Evolutionary conservation across 2,329 filamentous ascomycete species (phyloP), one percentile per base, ranked within the genome.

Genomic region (Talaromyces sp.): DNA sequence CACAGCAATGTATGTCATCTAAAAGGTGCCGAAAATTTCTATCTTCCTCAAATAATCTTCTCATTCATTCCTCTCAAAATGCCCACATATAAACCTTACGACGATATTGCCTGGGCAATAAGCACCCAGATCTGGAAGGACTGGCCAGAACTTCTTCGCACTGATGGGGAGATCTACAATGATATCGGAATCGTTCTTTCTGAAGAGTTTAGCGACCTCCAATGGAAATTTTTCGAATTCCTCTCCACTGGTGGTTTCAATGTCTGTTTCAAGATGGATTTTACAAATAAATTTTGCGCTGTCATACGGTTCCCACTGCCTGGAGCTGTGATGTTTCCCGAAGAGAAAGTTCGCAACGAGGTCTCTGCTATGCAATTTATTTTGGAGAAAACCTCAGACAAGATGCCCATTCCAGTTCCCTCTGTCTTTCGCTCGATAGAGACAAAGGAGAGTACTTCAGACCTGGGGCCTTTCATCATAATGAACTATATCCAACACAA

Each of bases 391-490:
- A 49, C 55, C 4, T 37, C 44, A 29, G 2, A 47, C 3, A 49
- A 41, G 47, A 47, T 29, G 11, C 32, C 44, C 3, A 55, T 62
- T 10, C 52, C 50, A 0, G 27, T 55, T 0, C 49, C 55, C n/a
- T 37, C 19, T 2, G 3, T 57, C 10, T 14, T 33, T 19, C 32
- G 33, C 32, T 46, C 16, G 39, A 36, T 3, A 41, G 4, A 33
- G 27, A 43, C 9, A 32, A 42, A 49, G 20, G 49, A 50, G 33
- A 49, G 48, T 22, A 33, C 42, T 6, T 33, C 41, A 32, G 66
- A 50, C 2, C 47, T 72, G 1, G 67, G 66, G 3, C 68, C 69
- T 1, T 75, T 67, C 48, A 72, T 73, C 13, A 65, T 72, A 47
- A 70, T 71, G 68, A 63, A 67, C 17, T 72, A 65, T 39, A 47